Evolutionary conservation across 345 rosid genomes (phyloP), one percentile per base, ranked within the genome.

Genomic region (Citrus maxima): DNA sequence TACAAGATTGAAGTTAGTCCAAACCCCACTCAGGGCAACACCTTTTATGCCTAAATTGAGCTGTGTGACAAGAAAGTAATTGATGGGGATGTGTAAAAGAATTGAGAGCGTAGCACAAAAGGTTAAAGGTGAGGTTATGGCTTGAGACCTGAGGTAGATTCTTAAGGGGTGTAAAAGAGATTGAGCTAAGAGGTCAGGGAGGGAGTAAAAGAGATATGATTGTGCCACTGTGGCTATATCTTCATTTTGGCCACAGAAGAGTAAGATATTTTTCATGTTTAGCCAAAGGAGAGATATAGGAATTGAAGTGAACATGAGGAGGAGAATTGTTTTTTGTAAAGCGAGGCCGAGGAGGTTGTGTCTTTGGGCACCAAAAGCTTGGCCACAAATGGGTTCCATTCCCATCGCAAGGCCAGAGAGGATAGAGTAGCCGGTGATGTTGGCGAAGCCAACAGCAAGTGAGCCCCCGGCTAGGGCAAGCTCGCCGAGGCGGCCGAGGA

Each of bases 361-460:
- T 4, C 82, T 90, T 77, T 79, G 82, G 24, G 99, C 99, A 27
- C 99, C 99, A 38, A 87, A 89, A 34, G 98, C 95, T 80, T 95
- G 99, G 0, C 94, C 91, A 73, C 99, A 95, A 30, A 95, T 90
- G 10, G 98, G 91, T 77, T 95, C 99, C 91, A 93, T 94, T 4
- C 98, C 99, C 89, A 88, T 87, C 78, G 96, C 91, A 3, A 95
- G 88, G 63, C 99, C 99, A 4, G 98, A 92, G 68, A 93, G 93
- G 74, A 95, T 74, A 24, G 98, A 93, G 81, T 95, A 93, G 3
- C 98, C 98, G 4, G 95, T 92, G 59, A 95, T 93, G 85, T 95
- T 95, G 21, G 98, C 98, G 46, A 95, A 95, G 21, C 92, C 97
- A 3, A 90, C 55, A 24, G 98, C 98, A 13, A 95, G 92, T 0